Percentiles rank a stretch among this genome's conserved stretches.
Conservation (phyloP, 1,284 basidiomycete species). For the Papiliotrema flavescens region DNA sequence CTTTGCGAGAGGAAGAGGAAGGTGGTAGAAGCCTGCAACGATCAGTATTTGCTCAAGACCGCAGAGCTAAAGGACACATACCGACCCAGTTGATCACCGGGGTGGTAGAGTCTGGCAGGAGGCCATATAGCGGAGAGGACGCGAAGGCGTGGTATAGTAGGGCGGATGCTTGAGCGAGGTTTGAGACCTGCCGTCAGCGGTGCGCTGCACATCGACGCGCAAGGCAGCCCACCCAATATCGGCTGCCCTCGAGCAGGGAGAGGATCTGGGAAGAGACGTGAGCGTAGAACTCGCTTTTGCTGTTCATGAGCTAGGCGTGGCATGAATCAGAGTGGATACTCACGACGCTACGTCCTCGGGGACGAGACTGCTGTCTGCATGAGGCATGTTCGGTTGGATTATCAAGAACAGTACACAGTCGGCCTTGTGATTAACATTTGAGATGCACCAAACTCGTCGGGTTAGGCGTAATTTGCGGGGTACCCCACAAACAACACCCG, state of each 20-base stretch:
- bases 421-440: too few relatives aligned
- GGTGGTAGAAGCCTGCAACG: constrained; percentile 72
- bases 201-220: not conserved
- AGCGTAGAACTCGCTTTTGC: constrained; percentile 69
- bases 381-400: constrained; percentile 59
- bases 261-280: constrained; percentile 65
- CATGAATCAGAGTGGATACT: constrained; percentile 6
- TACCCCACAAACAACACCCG: too few relatives aligned
- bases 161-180: constrained; percentile 75
- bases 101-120: constrained; percentile 46
- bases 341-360: constrained; percentile 61
- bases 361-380: constrained; percentile 73
- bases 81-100: constrained; percentile 83
- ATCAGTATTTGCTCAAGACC: not conserved
- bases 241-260: constrained; percentile 62
- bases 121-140: constrained; percentile 63
- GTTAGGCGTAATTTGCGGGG: too few relatives aligned
- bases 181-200: constrained; percentile 61
- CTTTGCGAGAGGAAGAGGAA: constrained; percentile 57
- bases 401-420: not conserved
- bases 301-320: constrained; percentile 7
- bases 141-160: constrained; percentile 72
- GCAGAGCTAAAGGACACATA: constrained; percentile 48
- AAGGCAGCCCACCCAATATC: constrained; percentile 64
- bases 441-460: too few relatives aligned